Evolutionary conservation across 345 rosid species (phyloP).

Genomic region (Kernera saxatilis): DNA sequence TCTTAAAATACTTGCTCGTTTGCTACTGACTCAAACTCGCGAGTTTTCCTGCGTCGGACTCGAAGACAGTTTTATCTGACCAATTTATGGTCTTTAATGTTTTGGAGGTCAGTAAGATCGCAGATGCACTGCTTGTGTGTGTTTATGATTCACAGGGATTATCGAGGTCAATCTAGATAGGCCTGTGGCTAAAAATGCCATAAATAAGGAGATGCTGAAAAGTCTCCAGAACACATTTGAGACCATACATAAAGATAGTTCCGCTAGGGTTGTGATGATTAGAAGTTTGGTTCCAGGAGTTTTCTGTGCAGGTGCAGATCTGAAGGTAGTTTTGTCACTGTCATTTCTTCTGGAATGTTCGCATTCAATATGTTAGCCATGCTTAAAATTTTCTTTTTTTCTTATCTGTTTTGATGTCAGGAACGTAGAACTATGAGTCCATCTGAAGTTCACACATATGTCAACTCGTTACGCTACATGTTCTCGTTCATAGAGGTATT

Average conservation of each 20-base stretch:
- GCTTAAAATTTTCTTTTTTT: background rate
- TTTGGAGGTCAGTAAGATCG: background rate
- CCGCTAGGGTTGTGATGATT: slow-evolving; percentile 66
- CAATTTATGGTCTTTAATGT: background rate
- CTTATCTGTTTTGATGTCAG: slow-evolving; percentile 41
- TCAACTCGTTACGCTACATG: slow-evolving; percentile 66
- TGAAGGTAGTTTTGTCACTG: slow-evolving; percentile 42
- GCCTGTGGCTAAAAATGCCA: slow-evolving; percentile 64
- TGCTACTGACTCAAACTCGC: too few relatives aligned
- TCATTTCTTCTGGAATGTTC: background rate
- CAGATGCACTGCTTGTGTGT: background rate
- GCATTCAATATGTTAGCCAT: background rate
- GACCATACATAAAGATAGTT: slow-evolving; percentile 43
- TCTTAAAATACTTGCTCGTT: too few relatives aligned
- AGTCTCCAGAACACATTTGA: slow-evolving; percentile 60
- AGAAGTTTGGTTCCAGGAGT: slow-evolving; percentile 67
- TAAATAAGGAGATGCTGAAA: slow-evolving; percentile 68
- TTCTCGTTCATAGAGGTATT: slow-evolving; percentile 74
- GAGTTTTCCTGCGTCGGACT: too few relatives aligned
- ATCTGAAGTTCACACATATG: slow-evolving; percentile 65
- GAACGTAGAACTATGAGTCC: slow-evolving; percentile 77
- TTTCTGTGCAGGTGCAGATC: slow-evolving; percentile 96
- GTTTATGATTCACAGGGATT: slow-evolving; percentile 50
- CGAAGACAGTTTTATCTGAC: too few relatives aligned
- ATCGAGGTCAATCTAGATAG: slow-evolving; percentile 72